Percentiles rank a stretch among this genome's conserved stretches.
phyloP scores from a whole-genome alignment of 768 basidiomycete genomes.

The Strobilomyces confusus region DNA sequence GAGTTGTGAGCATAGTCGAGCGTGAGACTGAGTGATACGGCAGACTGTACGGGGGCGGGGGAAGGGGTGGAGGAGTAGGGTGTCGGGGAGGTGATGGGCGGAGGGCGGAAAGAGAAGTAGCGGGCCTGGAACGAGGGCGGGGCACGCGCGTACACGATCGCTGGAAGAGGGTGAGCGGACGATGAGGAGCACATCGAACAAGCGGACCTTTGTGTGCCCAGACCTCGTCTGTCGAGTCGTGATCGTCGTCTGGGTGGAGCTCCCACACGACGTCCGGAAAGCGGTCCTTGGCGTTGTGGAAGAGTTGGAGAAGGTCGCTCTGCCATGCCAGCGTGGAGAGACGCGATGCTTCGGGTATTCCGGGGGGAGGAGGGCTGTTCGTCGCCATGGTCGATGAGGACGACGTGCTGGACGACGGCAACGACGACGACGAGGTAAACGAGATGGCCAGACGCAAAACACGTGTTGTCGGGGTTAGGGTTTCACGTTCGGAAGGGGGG shows the following conservation, averaged over 20 bases:
- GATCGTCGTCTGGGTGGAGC: slow-evolving; percentile 49
- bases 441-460: slow-evolving; percentile 20
- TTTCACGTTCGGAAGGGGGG: slow-evolving; percentile 1
- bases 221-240: slow-evolving; percentile 54
- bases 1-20: slow-evolving; percentile 39
- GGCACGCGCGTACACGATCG: slow-evolving; percentile 92
- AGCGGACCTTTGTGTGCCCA: slow-evolving; percentile 93
- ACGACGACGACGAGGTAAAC: slow-evolving; percentile 17
- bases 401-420: slow-evolving; percentile 18
- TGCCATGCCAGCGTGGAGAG: slow-evolving; percentile 76
- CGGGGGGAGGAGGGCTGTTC: slow-evolving; percentile 26
- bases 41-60: slow-evolving; percentile 54
- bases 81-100: slow-evolving; percentile 46
- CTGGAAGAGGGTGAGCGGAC: slow-evolving; percentile 36
- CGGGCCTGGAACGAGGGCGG: slow-evolving; percentile 87
- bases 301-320: slow-evolving; percentile 71
- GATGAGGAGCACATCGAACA: background rate
- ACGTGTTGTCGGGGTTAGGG: slow-evolving; percentile 32
- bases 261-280: slow-evolving; percentile 99
- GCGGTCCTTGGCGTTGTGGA: slow-evolving; percentile 79
- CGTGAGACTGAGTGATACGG: slow-evolving; percentile 52
- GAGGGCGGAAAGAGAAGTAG: slow-evolving; percentile 77
- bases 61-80: slow-evolving; percentile 49
- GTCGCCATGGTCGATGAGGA: slow-evolving; percentile 26
- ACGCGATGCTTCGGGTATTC: slow-evolving; percentile 52